Evolutionary conservation across 306 rosid species (phyloP), one percentile per base, ranked within the genome.

Genomic region (Canavalia ensiformis): DNA sequence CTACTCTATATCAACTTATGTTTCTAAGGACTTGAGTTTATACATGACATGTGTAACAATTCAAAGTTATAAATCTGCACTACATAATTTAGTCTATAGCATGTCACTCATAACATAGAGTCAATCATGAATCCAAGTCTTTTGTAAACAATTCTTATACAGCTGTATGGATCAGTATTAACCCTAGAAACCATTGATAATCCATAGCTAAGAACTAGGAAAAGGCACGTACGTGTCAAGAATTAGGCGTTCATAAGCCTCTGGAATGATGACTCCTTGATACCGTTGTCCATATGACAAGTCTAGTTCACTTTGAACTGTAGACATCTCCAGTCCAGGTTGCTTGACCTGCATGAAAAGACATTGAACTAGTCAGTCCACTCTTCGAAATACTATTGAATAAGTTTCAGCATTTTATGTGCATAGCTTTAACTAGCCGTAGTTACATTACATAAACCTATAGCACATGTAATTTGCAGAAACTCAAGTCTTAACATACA

Each of bases 201-300:
- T 45, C 50, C 25, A 25, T n/a, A 67, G 33, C 35, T 80, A 73
- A 30, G 59, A 33, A 55, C 52, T 7, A 33, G 74, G 56, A 49
- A 34, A 72, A 84, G 55, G 57, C 82, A 37, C 87, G 11, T 91
- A 90, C 98, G 92, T 90, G 88, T 94, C 98, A 18, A 94, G 98
- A 80, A 91, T 90, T 68, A 94, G 91, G 49, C 97, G 97, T 59
- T 94, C 98, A 42, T 94, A 91, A 50, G 98, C 97, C 85, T 90
- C 95, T 0, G 97, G 98, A 75, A 94, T 94, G 72, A 81, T 18
- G 7, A 91, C 65, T 5, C 86, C 95, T 58, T 91, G 94, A 82
- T 94, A 94, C n/a, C 97, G 95, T 84, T 91, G 98, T 46, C 75
- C 76, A 56, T 91, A 94, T 39, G 98, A 94, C 91, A 94, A 85